Evolutionary conservation across 768 basidiomycete genomes (phyloP), one percentile per base, ranked within the genome.

Genomic region (Russula foetens): DNA sequence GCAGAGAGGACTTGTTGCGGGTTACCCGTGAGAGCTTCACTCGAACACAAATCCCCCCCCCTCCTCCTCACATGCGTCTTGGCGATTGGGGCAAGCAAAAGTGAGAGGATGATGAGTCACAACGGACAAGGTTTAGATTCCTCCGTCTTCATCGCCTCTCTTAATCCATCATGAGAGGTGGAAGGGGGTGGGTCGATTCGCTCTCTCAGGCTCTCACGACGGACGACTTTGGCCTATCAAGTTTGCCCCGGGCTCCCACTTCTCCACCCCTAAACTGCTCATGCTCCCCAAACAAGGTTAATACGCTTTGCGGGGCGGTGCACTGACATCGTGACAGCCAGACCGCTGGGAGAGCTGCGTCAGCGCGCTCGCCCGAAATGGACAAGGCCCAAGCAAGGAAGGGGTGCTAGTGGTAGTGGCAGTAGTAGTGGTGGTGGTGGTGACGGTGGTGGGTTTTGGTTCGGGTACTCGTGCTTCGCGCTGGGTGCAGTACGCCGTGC

Each of bases 121-220:
- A 49, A 45, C 46, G 21, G 53, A 54, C 47, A 55, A 60, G 53
- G 47, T 29, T 48, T n/a, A 49, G 55, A 11, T 31, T 29, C 39
- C 14, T 24, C 47, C 53, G 59, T 43, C n/a, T 12, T 35, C 35
- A 35, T 19, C 9, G 23, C n/a, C 52, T 31, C 15, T 53, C 29
- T 24, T 15, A 29, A 31, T 58, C 44, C n/a, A 44, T 38, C 44
- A 45, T 28, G 15, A 14, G 28, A 45, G 29, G 29, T n/a, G n/a
- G 57, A 44, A 23, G 29, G 33, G 35, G 35, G 35, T 7, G 35
- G 35, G 14, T 47, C 58, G n/a, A n/a, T n/a, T n/a, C n/a, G n/a
- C n/a, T 17, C 45, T 23, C 58, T 41, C 39, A n/a, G n/a, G n/a
- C n/a, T 53, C 51, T 23, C 58, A 48, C 45, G 35, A 38, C 45